Conservation (phyloP, 208 protist species). For the Leishmania martiniquensis region DNA sequence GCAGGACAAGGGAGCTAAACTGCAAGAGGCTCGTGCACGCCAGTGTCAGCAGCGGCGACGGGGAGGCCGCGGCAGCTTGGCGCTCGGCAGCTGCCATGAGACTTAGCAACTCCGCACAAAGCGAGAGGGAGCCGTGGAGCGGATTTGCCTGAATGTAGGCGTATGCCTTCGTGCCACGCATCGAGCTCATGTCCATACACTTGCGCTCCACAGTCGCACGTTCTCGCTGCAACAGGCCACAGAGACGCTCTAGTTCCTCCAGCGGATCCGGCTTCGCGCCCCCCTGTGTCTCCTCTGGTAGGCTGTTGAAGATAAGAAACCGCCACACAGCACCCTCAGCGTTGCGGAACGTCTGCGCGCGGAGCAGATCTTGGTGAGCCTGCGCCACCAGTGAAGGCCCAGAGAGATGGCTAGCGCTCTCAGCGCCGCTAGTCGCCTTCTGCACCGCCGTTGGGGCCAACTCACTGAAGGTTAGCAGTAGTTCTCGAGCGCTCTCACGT, state of each 20-base stretch:
- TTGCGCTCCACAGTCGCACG: conserved; percentile 23
- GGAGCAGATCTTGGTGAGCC: conserved; percentile 35
- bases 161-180: conserved; percentile 42
- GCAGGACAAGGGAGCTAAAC: conserved; percentile 55
- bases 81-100: conserved; percentile 15
- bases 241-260: conserved; percentile 29
- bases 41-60: conserved; percentile 11
- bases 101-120: conserved; percentile 59
- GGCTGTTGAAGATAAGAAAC: conserved; percentile 45
- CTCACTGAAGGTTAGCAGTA: conserved; percentile 54
- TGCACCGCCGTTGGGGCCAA: conserved; percentile 41
- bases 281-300: conserved; percentile 12
- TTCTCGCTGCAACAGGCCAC: conserved; percentile 24
- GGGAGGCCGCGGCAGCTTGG: not conserved
- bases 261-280: conserved; percentile 10
- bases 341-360: conserved; percentile 59
- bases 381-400: not conserved
- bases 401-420: not conserved
- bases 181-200: conserved; percentile 30
- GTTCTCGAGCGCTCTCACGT: conserved; percentile 43
- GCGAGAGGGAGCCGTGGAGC: conserved; percentile 70
- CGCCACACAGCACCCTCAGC: conserved; percentile 73
- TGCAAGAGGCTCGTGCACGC: conserved; percentile 46
- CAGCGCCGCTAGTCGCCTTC: conserved; percentile 7
- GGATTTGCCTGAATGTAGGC: conserved; percentile 63